Evolutionary conservation across 805 yeast genomes (phyloP).

Genomic region (Hanseniaspora pseudoguilliermondii): DNA sequence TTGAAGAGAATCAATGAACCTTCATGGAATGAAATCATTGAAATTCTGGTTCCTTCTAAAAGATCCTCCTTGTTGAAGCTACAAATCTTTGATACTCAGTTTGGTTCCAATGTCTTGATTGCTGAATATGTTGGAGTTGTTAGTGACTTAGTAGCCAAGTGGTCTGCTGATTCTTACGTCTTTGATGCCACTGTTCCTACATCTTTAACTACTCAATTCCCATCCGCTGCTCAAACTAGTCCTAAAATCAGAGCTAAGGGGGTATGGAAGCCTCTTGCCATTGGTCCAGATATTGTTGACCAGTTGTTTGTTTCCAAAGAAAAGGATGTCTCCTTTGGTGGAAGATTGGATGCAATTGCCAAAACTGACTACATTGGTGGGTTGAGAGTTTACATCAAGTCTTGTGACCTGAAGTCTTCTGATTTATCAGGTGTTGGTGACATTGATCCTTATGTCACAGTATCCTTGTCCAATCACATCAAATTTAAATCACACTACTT

Average conservation of each 20-base stretch:
- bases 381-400: conserved; percentile 44
- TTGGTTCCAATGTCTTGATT: conserved; percentile 34
- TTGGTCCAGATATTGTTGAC: conserved; percentile 37
- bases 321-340: conserved; percentile 28
- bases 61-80: conserved; percentile 42
- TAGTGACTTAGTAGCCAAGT: conserved; percentile 5
- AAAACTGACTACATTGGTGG: conserved; percentile 50
- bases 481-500: conserved; percentile 43
- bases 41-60: conserved; percentile 50
- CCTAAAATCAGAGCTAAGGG: conserved; percentile 31
- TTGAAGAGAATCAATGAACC: conserved; percentile 62
- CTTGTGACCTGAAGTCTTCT: conserved; percentile 37
- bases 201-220: background rate
- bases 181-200: conserved; percentile 2
- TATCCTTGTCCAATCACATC: conserved; percentile 45
- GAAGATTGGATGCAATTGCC: conserved; percentile 8
- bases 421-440: conserved; percentile 55
- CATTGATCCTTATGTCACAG: conserved; percentile 61
- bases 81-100: conserved; percentile 48
- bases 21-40: conserved; percentile 52
- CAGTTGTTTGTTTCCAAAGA: conserved; percentile 17
- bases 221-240: background rate
- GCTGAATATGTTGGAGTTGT: conserved; percentile 32
- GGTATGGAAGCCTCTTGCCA: conserved; percentile 57
- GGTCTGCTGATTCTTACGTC: conserved; percentile 2